Conservation (phyloP, 2,329 filamentous ascomycete genomes). For the Colletotrichum gloeosporioides region DNA sequence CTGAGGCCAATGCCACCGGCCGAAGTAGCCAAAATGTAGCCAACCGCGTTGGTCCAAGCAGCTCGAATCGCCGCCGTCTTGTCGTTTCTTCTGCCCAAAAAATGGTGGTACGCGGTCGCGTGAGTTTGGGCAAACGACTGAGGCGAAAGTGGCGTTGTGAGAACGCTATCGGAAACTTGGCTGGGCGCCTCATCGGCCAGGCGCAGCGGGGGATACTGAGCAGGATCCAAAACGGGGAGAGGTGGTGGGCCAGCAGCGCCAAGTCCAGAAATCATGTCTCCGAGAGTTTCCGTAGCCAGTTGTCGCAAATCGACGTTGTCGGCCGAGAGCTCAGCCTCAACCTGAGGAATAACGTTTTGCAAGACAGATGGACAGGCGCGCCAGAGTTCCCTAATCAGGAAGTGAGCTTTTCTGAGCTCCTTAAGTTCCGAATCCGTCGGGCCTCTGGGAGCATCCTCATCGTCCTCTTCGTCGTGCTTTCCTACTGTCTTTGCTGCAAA, state of each 20-base stretch:
- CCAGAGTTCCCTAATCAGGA: conserved; percentile 91
- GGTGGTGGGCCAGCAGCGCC: conserved; percentile 87
- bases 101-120: conserved; percentile 78
- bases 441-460: conserved; percentile 63
- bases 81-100: conserved; percentile 84
- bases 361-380: conserved; percentile 87
- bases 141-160: conserved; percentile 84
- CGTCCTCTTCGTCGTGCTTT: conserved; percentile 66
- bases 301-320: conserved; percentile 87
- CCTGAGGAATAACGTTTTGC: conserved; percentile 90
- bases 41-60: conserved; percentile 84
- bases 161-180: conserved; percentile 60
- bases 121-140: conserved; percentile 90
- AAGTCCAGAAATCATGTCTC: conserved; percentile 93
- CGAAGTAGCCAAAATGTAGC: conserved; percentile 88
- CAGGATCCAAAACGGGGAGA: conserved; percentile 74
- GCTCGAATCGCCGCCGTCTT: conserved; percentile 83
- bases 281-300: conserved; percentile 90
- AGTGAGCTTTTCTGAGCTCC: conserved; percentile 88
- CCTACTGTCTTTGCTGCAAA: conserved; percentile 61
- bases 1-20: conserved; percentile 89
- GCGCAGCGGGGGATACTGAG: conserved; percentile 81
- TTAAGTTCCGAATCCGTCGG: conserved; percentile 84
- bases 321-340: conserved; percentile 89
- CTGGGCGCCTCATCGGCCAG: conserved; percentile 62